phyloP scores from a whole-genome alignment of 495 filamentous ascomycete species.

The Aspergillus kassunensis region DNA sequence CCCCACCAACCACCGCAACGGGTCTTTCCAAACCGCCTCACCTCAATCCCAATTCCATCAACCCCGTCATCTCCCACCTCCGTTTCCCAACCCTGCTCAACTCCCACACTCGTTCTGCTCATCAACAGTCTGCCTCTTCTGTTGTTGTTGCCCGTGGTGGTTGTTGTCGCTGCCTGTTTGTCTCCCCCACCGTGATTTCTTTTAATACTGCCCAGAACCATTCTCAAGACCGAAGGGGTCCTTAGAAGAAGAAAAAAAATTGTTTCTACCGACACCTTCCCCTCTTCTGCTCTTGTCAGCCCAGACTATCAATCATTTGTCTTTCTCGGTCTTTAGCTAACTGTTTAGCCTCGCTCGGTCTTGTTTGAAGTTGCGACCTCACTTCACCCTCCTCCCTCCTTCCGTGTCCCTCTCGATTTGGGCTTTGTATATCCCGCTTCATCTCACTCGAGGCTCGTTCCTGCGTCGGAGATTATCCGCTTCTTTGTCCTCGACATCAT shows the following conservation, averaged over 20 bases:
- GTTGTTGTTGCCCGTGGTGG: slow-evolving; percentile 14
- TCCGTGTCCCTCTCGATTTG: slow-evolving; percentile 12
- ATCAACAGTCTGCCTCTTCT: slow-evolving; percentile 11
- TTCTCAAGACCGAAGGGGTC: slow-evolving; percentile 5
- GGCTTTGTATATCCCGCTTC: slow-evolving; percentile 11
- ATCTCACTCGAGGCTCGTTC: slow-evolving; percentile 10
- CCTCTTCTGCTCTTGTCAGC: slow-evolving; percentile 15
- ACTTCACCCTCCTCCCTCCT: slow-evolving; percentile 12
- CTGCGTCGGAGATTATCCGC: slow-evolving; percentile 12
- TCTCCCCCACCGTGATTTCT: slow-evolving; percentile 1
- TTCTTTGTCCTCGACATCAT: slow-evolving; percentile 5
- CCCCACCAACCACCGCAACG: slow-evolving; percentile 17
- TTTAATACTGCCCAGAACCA: slow-evolving; percentile 3
- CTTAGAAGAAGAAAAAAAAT: slow-evolving; percentile 5
- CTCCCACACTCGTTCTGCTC: slow-evolving; percentile 14
- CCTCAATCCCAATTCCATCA: slow-evolving; percentile 18
- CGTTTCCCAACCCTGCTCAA: slow-evolving; percentile 11
- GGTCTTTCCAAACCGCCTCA: slow-evolving; percentile 22
- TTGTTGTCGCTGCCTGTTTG: slow-evolving; percentile 13
- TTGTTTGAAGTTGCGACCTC: slow-evolving; percentile 18
- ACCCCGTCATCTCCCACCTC: slow-evolving; percentile 13
- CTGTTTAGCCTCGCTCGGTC: slow-evolving; percentile 12
- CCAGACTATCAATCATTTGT: slow-evolving; percentile 26
- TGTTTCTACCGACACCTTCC: slow-evolving; percentile 10
- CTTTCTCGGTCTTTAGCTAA: slow-evolving; percentile 17